A percentile compares a stretch with the other conserved stretches of the same genome.
These are phyloP conservation scores for Schizophyllum amplum DNA, from an alignment of 1,284 basidiomycete genomes.

Conservation along the genomic window DNA sequence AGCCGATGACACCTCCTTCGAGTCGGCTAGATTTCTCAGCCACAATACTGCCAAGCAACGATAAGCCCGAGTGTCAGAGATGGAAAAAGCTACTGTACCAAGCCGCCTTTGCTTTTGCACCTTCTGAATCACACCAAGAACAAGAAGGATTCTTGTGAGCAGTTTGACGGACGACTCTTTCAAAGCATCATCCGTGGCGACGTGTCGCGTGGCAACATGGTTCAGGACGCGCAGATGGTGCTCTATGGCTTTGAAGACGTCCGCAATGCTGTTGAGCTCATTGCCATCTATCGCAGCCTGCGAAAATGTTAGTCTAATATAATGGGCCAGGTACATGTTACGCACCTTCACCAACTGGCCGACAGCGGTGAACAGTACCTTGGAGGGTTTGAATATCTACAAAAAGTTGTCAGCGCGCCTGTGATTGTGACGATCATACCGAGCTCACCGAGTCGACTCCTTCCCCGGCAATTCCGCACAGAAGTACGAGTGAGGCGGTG, in stretches of 20 bases:
- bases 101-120: no score
- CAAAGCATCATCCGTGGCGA: not conserved
- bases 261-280: not conserved
- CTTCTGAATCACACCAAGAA: no score
- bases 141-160: no score
- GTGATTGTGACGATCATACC: not conserved
- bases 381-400: not conserved
- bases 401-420: no score
- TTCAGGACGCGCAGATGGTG: not conserved
- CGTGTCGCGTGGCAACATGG: not conserved
- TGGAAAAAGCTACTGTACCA: not conserved
- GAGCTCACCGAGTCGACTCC: not conserved
- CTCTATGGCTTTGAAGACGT: not conserved
- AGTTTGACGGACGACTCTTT: no score
- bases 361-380: not conserved
- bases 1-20: not conserved
- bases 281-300: not conserved
- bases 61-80: not conserved
- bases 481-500: not conserved
- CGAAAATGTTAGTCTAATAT: no score
- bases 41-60: not conserved
- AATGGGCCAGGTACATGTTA: no score
- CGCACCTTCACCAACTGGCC: not conserved
- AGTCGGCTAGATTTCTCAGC: not conserved
- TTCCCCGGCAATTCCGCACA: not conserved